Evolutionary conservation across 176 grass and related monocot genomes (phyloP).

Genomic region (Ensete ventricosum): DNA sequence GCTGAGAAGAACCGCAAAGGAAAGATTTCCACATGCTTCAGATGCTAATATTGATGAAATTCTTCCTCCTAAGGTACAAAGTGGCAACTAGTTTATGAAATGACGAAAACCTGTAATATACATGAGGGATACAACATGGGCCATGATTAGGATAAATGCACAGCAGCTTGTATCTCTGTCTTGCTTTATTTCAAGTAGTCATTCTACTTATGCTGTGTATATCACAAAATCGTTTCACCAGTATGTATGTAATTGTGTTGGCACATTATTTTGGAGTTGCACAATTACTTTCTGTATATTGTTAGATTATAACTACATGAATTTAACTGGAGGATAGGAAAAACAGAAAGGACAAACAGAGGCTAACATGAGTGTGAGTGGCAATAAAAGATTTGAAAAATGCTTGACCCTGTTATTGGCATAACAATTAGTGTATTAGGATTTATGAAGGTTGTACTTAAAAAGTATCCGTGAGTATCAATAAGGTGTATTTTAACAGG

Average conservation of each 20-base stretch:
- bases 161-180: too few species aligned
- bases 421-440: not conserved
- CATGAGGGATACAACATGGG: too few species aligned
- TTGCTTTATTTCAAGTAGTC: too few species aligned
- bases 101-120: too few species aligned
- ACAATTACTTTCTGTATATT: not conserved
- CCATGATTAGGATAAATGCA: too few species aligned
- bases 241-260: too few species aligned
- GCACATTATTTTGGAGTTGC: not conserved
- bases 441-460: not conserved
- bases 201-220: not conserved
- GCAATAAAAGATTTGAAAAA: not conserved
- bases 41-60: conserved; percentile 74
- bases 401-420: not conserved
- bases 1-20: conserved; percentile 67
- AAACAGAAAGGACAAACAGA: not conserved
- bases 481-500: not conserved
- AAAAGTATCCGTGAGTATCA: not conserved
- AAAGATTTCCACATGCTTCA: conserved; percentile 62
- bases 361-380: not conserved
- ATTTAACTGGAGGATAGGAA: not conserved
- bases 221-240: not conserved
- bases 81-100: not conserved
- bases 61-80: conserved; percentile 70
- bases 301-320: not conserved